Evolutionary conservation across 2,329 filamentous ascomycete species (phyloP).

Genomic region (Nakataea oryzae): DNA sequence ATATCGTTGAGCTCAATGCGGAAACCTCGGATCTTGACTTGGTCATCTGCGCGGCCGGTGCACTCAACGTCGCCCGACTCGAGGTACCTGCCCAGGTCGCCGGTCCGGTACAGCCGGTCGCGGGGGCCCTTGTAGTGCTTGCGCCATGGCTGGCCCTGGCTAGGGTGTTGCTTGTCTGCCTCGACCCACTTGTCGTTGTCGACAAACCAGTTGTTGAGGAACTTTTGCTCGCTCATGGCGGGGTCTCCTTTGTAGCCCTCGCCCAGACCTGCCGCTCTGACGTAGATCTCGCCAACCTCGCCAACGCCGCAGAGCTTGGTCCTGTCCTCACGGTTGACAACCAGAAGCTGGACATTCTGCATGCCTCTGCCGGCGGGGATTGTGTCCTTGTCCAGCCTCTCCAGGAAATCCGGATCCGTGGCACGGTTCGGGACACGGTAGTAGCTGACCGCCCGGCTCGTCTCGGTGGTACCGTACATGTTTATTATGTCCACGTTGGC

Average conservation of each 20-base stretch:
- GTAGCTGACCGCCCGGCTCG: conserved; percentile 70
- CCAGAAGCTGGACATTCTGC: conserved; percentile 77
- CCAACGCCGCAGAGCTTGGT: conserved; percentile 67
- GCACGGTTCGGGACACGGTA: conserved; percentile 62
- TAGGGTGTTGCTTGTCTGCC: conserved; percentile 41
- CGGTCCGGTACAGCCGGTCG: conserved; percentile 79
- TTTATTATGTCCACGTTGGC: conserved; percentile 68
- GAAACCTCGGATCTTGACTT: conserved; percentile 90
- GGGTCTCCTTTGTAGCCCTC: conserved; percentile 45
- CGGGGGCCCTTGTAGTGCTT: conserved; percentile 69
- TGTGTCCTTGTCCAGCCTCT: conserved; percentile 44
- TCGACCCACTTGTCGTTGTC: conserved; percentile 60
- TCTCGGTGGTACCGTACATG: conserved; percentile 86
- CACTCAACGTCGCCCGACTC: conserved; percentile 62
- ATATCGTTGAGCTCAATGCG: conserved; percentile 92
- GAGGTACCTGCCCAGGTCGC: conserved; percentile 72
- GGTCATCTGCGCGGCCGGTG: conserved; percentile 72
- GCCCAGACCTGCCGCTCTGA: conserved; percentile 73
- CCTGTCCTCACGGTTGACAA: conserved; percentile 60
- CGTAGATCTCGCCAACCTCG: conserved; percentile 74
- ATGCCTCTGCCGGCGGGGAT: conserved; percentile 82
- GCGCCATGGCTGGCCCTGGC: conserved; percentile 58
- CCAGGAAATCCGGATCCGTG: conserved; percentile 43
- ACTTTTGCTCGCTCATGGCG: conserved; percentile 61
- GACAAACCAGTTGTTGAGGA: conserved; percentile 79